These are phyloP conservation scores for Marchantia polymorpha DNA, from an alignment of 225 moss, liverwort and hornwort species.

Conservation along the genomic window DNA sequence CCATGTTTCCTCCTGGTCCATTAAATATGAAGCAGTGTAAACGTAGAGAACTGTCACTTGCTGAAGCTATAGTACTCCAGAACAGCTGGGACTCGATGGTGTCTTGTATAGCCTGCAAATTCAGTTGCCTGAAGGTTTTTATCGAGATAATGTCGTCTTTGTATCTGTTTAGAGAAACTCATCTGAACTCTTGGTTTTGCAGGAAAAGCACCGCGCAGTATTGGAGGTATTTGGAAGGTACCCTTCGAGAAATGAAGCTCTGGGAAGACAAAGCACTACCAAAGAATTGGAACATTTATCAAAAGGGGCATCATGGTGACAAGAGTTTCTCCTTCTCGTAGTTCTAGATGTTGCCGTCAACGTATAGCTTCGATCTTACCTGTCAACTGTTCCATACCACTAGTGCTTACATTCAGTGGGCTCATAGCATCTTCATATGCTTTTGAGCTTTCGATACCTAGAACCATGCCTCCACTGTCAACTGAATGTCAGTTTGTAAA, in stretches of 20 bases:
- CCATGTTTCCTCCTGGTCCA: no score
- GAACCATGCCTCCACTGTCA: not conserved
- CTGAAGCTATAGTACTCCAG: no score
- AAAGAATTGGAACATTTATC: slow-evolving; percentile 52
- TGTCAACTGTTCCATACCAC: not conserved
- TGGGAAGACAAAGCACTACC: slow-evolving; percentile 54
- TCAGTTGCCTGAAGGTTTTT: no score
- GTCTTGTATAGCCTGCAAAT: not conserved
- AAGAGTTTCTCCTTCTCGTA: not conserved
- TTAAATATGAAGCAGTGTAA: no score
- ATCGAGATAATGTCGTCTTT: not conserved
- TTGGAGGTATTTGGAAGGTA: slow-evolving; percentile 64
- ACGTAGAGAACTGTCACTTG: no score
- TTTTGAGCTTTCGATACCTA: not conserved
- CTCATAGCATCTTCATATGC: no score
- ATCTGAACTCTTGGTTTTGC: not conserved
- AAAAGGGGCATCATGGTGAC: slow-evolving; percentile 8
- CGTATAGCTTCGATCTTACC: not conserved
- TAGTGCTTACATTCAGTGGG: no score
- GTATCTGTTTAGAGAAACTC: not conserved
- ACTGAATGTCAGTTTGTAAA: not conserved
- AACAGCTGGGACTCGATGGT: not conserved
- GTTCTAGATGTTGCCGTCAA: not conserved
- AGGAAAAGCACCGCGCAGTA: slow-evolving; percentile 55
- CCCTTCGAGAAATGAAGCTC: slow-evolving; percentile 59